Evolutionary conservation across 176 grass and related monocot species (phyloP).

Genomic region (Areca catechu): DNA sequence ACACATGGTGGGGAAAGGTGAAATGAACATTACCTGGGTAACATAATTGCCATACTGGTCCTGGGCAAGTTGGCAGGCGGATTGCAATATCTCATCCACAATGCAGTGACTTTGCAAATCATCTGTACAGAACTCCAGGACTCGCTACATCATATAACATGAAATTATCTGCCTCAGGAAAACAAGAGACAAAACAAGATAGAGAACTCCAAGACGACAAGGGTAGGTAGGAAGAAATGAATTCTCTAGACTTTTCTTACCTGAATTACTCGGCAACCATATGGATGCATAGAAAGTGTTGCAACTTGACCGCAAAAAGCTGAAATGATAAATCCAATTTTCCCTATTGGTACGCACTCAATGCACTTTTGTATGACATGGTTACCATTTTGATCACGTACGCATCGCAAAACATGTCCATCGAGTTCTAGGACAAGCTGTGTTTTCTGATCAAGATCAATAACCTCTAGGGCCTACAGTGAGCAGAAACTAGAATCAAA

Average conservation of each 20-base stretch:
- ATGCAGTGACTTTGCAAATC: constrained; percentile 79
- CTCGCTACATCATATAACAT: constrained; percentile 38
- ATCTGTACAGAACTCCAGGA: constrained; percentile 80
- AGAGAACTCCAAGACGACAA: too few relatives aligned
- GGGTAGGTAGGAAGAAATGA: neutral
- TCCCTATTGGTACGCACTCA: constrained; percentile 73
- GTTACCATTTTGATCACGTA: constrained; percentile 95
- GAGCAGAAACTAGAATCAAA: constrained; percentile 21
- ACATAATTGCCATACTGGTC: constrained; percentile 99
- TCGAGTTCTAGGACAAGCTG: constrained; percentile 80
- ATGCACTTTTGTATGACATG: constrained; percentile 99
- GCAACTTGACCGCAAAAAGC: constrained; percentile 85
- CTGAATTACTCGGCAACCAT: constrained; percentile 99
- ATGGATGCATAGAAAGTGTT: constrained; percentile 82
- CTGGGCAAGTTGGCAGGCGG: constrained; percentile 73
- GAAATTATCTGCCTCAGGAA: neutral
- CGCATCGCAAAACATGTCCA: constrained; percentile 84
- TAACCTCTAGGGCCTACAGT: constrained; percentile 80
- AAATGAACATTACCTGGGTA: constrained; percentile 50
- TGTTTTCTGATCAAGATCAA: constrained; percentile 85
- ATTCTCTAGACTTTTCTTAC: constrained; percentile 23
- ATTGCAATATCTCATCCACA: constrained; percentile 94
- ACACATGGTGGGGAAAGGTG: too few relatives aligned
- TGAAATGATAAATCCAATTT: constrained; percentile 78
- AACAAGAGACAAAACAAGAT: neutral